These are phyloP conservation scores for Russula ochroleuca DNA, from an alignment of 768 basidiomycete genomes.

Conservation along the genomic window DNA sequence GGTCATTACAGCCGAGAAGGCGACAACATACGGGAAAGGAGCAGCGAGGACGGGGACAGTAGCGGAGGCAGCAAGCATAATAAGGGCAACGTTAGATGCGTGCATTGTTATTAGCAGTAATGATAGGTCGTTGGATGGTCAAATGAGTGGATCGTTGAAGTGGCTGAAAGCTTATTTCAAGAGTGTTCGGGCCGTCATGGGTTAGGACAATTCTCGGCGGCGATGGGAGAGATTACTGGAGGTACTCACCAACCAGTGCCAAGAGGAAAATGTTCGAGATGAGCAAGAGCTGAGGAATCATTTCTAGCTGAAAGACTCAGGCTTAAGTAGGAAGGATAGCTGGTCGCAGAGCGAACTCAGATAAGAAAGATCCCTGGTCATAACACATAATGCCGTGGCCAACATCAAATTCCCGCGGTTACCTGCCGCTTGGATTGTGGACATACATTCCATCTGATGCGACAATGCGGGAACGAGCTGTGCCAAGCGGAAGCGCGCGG, in stretches of 20 bases:
- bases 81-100: background rate
- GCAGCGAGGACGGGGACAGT: slow-evolving; percentile 1
- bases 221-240: background rate
- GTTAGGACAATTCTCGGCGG: background rate
- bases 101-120: background rate
- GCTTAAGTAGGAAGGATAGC: background rate
- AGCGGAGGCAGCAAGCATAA: slow-evolving; percentile 3
- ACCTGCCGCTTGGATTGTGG: too few relatives aligned
- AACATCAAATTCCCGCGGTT: too few relatives aligned
- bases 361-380: background rate
- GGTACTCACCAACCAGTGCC: slow-evolving; percentile 17
- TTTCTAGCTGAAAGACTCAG: background rate
- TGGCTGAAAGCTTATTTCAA: background rate
- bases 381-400: too few relatives aligned
- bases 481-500: too few relatives aligned
- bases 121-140: background rate
- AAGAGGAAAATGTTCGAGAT: background rate
- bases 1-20: background rate
- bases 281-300: background rate
- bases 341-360: background rate
- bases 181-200: background rate
- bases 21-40: background rate
- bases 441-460: too few relatives aligned
- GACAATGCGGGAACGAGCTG: too few relatives aligned
- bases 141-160: background rate